phyloP scores from a whole-genome alignment of 2,329 filamentous ascomycete species.

The Colletotrichum somersetense region DNA sequence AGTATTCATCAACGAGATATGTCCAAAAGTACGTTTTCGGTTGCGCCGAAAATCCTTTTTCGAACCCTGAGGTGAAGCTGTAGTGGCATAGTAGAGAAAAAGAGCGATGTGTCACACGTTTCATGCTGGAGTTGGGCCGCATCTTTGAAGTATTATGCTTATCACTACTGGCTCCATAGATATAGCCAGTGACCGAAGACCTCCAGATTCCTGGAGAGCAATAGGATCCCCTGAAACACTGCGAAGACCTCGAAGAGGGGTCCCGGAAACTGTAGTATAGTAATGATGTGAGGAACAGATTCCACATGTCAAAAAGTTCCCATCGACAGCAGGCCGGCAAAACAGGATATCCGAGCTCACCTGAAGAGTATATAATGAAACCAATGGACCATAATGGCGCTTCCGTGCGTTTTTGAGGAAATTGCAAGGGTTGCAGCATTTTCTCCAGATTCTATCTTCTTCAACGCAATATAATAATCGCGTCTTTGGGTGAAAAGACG shows the following conservation, averaged over 20 bases:
- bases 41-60: background rate
- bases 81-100: background rate
- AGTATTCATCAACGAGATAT: background rate
- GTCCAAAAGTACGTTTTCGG: background rate
- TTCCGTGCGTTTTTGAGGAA: background rate
- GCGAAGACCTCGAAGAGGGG: background rate
- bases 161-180: background rate
- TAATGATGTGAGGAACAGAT: background rate
- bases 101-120: background rate
- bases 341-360: background rate
- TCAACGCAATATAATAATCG: background rate
- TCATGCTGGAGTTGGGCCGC: background rate
- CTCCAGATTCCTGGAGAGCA: background rate
- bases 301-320: background rate
- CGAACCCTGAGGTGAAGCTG: constrained; percentile 1
- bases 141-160: background rate
- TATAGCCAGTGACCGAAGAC: too few relatives aligned
- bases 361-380: background rate
- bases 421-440: background rate
- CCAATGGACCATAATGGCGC: background rate
- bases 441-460: background rate
- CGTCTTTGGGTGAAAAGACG: background rate
- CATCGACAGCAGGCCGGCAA: background rate
- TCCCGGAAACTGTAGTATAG: background rate
- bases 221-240: background rate